Conservation (phyloP, 441 rosid species). For the Jatropha multifida region DNA sequence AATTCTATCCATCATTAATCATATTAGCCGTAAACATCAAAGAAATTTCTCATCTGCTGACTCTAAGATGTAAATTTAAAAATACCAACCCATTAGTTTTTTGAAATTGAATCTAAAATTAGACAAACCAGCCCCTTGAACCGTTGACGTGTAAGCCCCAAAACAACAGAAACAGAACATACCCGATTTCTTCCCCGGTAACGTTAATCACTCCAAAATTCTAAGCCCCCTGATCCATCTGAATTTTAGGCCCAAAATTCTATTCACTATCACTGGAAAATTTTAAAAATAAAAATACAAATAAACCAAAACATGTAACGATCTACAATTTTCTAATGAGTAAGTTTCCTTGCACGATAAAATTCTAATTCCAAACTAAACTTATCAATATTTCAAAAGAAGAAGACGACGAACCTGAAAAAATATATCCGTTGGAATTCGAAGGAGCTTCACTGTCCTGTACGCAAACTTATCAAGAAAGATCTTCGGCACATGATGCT, state of each 20-base stretch:
- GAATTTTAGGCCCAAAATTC: not conserved
- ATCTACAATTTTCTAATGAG: not conserved
- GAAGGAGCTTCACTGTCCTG: constrained; percentile 7
- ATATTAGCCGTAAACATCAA: no score
- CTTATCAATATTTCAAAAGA: not conserved
- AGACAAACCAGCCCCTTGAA: not conserved
- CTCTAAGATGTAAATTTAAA: no score
- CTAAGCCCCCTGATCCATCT: not conserved
- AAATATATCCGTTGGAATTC: not conserved
- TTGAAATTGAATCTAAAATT: no score
- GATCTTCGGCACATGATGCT: constrained; percentile 42
- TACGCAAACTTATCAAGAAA: constrained; percentile 3
- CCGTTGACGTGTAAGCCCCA: not conserved
- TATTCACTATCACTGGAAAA: not conserved
- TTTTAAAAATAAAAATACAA: not conserved
- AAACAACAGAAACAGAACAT: not conserved
- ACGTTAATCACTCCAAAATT: not conserved
- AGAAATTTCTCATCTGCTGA: no score
- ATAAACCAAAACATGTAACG: not conserved
- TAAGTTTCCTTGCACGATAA: not conserved
- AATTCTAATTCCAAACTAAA: no score
- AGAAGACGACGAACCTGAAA: not conserved
- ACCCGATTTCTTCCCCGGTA: not conserved
- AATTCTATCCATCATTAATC: not conserved
- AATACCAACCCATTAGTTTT: no score